These are phyloP conservation scores for Fusarium veterinarium DNA, from an alignment of 2,329 filamentous ascomycete species.

Conservation along the genomic window DNA sequence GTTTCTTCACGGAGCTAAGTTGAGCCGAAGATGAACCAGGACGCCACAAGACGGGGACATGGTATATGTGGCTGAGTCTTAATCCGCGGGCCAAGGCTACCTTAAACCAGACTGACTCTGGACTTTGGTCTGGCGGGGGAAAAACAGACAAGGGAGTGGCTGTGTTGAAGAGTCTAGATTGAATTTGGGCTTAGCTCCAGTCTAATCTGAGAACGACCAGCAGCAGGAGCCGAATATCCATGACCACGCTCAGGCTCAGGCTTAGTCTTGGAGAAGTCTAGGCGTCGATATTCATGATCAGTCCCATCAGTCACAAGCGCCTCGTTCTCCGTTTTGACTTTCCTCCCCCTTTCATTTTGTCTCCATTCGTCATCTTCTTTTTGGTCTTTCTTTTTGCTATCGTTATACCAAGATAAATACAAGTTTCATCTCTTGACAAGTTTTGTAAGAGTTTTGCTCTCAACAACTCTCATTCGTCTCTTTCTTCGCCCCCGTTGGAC, in stretches of 20 bases:
- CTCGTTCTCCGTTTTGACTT: conserved; percentile 9
- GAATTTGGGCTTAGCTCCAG: conserved; percentile 8
- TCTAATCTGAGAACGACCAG: conserved; percentile 15
- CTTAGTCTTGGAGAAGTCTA: not conserved
- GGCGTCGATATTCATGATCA: conserved; percentile 19
- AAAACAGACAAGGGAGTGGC: conserved; percentile 6
- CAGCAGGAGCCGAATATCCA: conserved; percentile 5
- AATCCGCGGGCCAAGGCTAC: not conserved
- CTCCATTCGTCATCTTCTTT: conserved; percentile 4
- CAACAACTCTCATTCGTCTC: conserved; percentile 9
- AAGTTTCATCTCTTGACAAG: conserved; percentile 7
- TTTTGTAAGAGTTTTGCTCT: conserved; percentile 9
- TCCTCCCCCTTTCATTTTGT: not conserved
- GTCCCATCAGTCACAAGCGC: conserved; percentile 38
- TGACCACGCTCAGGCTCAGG: conserved; percentile 2
- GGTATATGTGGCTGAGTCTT: conserved; percentile 1
- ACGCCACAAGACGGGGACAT: conserved; percentile 10
- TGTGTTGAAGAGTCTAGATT: conserved; percentile 15
- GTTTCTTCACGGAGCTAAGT: conserved; percentile 36
- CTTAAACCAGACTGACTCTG: not conserved
- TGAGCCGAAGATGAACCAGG: conserved; percentile 15
- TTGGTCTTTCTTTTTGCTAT: conserved; percentile 4
- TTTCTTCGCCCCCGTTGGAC: conserved; percentile 4
- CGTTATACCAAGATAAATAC: not conserved
- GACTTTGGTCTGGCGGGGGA: not conserved